Percentiles rank a stretch among this genome's conserved stretches.
These are phyloP conservation scores for Apiospora pterosperma DNA, from an alignment of 2,329 filamentous ascomycete species.

Conservation along the genomic window DNA sequence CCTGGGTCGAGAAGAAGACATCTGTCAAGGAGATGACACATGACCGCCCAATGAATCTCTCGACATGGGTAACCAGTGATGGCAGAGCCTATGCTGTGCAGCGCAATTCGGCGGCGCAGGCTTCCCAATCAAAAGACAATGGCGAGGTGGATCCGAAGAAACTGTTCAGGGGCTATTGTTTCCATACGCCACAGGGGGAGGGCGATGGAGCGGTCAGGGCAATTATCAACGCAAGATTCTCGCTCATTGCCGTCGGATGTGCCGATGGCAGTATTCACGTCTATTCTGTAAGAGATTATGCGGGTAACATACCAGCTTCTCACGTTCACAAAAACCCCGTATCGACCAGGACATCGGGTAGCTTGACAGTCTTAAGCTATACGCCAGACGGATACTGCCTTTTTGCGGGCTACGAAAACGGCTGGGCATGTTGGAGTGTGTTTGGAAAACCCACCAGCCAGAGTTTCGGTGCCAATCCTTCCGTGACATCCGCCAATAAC, in stretches of 20 bases:
- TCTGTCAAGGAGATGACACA: conserved; percentile 82
- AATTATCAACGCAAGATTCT: conserved; percentile 92
- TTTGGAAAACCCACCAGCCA: conserved; percentile 87
- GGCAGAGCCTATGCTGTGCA: conserved; percentile 91
- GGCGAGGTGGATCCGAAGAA: conserved; percentile 53
- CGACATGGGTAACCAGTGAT: conserved; percentile 87
- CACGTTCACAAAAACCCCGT: conserved; percentile 71
- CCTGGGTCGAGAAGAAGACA: conserved; percentile 76
- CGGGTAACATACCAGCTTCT: conserved; percentile 85
- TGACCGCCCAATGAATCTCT: conserved; percentile 93
- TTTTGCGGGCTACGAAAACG: conserved; percentile 87
- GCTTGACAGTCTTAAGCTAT: conserved; percentile 73
- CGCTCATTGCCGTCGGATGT: conserved; percentile 84
- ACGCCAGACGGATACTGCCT: conserved; percentile 96
- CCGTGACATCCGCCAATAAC: conserved; percentile 61
- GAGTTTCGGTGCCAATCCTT: conserved; percentile 71
- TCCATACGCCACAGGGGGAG: conserved; percentile 67
- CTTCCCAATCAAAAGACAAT: conserved; percentile 28
- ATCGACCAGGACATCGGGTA: conserved; percentile 65
- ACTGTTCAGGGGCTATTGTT: conserved; percentile 87
- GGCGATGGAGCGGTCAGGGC: conserved; percentile 65
- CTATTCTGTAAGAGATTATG: conserved; percentile 92
- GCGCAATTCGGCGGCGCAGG: conserved; percentile 46
- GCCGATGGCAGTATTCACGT: conserved; percentile 75
- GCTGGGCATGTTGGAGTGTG: conserved; percentile 96